A percentile compares a stretch with the other conserved stretches of the same genome.
phyloP scores from a whole-genome alignment of 1,139 yeast species.

The Candida glucosophila region DNA sequence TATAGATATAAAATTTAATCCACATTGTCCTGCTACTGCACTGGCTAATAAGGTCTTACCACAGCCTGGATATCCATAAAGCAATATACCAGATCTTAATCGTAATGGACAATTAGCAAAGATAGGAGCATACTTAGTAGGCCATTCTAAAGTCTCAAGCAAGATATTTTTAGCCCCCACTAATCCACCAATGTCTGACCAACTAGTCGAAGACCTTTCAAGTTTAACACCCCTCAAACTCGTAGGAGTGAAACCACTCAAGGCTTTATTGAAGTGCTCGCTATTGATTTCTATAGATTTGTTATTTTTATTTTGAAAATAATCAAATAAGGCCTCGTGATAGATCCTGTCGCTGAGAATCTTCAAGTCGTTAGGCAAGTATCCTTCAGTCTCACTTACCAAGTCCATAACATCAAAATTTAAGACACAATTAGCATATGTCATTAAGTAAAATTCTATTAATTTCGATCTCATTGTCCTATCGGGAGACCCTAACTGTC shows the following conservation, averaged over 20 bases:
- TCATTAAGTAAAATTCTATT: slow-evolving; percentile 39
- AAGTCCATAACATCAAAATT: slow-evolving; percentile 59
- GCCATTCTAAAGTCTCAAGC: slow-evolving; percentile 93
- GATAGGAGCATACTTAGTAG: slow-evolving; percentile 90
- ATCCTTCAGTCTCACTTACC: slow-evolving; percentile 81
- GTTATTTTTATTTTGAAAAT: slow-evolving; percentile 8
- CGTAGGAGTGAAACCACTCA: slow-evolving; percentile 68
- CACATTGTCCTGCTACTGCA: slow-evolving; percentile 92
- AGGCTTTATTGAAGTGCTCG: slow-evolving; percentile 45
- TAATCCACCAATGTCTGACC: slow-evolving; percentile 90
- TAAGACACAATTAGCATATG: slow-evolving; percentile 32
- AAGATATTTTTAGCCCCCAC: slow-evolving; percentile 65
- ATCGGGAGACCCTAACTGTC: slow-evolving; percentile 61
- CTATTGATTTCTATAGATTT: slow-evolving; percentile 10
- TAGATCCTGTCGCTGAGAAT: slow-evolving; percentile 66
- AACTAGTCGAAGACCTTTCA: slow-evolving; percentile 64
- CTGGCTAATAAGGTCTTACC: slow-evolving; percentile 92
- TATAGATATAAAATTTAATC: slow-evolving; percentile 84
- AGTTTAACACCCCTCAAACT: slow-evolving; percentile 80
- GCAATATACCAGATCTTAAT: slow-evolving; percentile 77
- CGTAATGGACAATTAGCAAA: slow-evolving; percentile 83
- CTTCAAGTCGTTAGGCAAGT: slow-evolving; percentile 73
- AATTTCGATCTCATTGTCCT: slow-evolving; percentile 58
- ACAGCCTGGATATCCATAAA: slow-evolving; percentile 97
- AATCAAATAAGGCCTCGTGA: slow-evolving; percentile 48